Evolutionary conservation across 2,329 filamentous ascomycete species (phyloP).

Genomic region (Penicillium digitatum): DNA sequence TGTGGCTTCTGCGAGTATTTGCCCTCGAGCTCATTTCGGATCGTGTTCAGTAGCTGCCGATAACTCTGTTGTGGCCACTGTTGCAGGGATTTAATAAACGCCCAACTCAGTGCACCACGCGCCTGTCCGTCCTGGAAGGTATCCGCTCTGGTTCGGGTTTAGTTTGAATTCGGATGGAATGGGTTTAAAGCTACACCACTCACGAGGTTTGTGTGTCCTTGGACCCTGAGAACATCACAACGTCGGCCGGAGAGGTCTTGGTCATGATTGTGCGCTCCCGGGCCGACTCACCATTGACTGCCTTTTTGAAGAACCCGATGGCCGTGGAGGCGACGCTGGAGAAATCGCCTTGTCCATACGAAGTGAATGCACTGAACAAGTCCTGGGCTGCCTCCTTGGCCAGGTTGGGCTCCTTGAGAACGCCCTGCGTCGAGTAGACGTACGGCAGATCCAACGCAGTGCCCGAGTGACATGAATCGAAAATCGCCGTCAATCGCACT

Average conservation of each 20-base stretch:
- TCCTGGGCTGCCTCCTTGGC: slow-evolving; percentile 65
- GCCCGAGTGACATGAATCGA: slow-evolving; percentile 65
- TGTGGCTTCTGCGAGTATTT: slow-evolving; percentile 96
- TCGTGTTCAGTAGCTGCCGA: slow-evolving; percentile 86
- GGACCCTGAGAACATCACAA: slow-evolving; percentile 95
- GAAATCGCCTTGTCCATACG: slow-evolving; percentile 79
- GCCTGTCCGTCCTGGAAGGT: slow-evolving; percentile 83
- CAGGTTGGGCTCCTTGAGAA: slow-evolving; percentile 65
- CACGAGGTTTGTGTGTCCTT: slow-evolving; percentile 81
- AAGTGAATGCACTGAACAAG: slow-evolving; percentile 61
- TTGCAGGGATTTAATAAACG: slow-evolving; percentile 84
- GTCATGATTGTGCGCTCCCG: slow-evolving; percentile 77
- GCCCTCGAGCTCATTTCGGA: slow-evolving; percentile 78
- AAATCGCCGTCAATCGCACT: slow-evolving; percentile 71
- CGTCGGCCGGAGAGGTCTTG: slow-evolving; percentile 90
- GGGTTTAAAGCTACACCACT: slow-evolving; percentile 16
- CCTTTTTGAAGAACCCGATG: slow-evolving; percentile 84
- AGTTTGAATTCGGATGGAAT: not conserved
- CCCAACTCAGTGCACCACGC: slow-evolving; percentile 95
- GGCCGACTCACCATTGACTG: slow-evolving; percentile 70
- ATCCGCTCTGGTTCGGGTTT: slow-evolving; percentile 62
- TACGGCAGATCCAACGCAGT: slow-evolving; percentile 65
- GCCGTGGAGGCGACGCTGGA: slow-evolving; percentile 73
- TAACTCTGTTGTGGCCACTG: slow-evolving; percentile 94
- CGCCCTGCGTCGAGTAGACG: slow-evolving; percentile 62